phyloP scores from a whole-genome alignment of 1,284 basidiomycete species.

The Irpex lacteus region DNA sequence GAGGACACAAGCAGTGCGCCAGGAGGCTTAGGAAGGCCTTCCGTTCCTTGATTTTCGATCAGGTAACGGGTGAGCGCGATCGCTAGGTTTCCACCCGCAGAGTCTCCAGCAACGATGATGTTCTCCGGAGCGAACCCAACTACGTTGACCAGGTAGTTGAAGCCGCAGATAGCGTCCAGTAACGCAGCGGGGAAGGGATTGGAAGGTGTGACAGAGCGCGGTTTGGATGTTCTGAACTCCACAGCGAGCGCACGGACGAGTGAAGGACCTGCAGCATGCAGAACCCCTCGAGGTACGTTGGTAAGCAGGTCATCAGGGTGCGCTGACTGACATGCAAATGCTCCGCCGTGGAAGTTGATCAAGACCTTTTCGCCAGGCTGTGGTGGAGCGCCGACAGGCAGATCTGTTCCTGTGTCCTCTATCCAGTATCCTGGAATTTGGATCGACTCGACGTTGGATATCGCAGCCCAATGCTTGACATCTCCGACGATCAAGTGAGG shows the following conservation, averaged over 20 bases:
- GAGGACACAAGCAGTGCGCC: conserved; percentile 43
- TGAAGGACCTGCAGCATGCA: conserved; percentile 13
- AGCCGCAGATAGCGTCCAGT: conserved; percentile 44
- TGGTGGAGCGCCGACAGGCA: conserved; percentile 32
- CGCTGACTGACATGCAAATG: conserved; percentile 34
- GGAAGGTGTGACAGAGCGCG: conserved; percentile 18
- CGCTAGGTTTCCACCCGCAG: conserved; percentile 51
- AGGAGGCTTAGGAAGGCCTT: conserved; percentile 33
- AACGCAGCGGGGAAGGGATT: conserved; percentile 47
- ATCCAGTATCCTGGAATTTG: conserved; percentile 59
- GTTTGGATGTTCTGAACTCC: conserved; percentile 32
- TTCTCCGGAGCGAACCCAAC: conserved; percentile 39
- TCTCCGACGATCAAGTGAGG: conserved; percentile 45
- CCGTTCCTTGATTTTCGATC: conserved; percentile 11
- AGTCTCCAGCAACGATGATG: conserved; percentile 53
- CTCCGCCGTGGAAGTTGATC: conserved; percentile 51
- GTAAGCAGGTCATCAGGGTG: conserved; percentile 27
- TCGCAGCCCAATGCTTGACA: conserved; percentile 40
- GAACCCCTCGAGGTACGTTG: conserved; percentile 16
- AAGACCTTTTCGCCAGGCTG: conserved; percentile 49
- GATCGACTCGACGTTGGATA: conserved; percentile 37
- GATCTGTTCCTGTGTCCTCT: conserved; percentile 36
- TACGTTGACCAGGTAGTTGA: conserved; percentile 38
- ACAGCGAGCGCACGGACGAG: conserved; percentile 19
- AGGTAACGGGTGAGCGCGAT: conserved; percentile 36